Conservation (phyloP, 441 rosid species). For the Viola pubescens region DNA sequence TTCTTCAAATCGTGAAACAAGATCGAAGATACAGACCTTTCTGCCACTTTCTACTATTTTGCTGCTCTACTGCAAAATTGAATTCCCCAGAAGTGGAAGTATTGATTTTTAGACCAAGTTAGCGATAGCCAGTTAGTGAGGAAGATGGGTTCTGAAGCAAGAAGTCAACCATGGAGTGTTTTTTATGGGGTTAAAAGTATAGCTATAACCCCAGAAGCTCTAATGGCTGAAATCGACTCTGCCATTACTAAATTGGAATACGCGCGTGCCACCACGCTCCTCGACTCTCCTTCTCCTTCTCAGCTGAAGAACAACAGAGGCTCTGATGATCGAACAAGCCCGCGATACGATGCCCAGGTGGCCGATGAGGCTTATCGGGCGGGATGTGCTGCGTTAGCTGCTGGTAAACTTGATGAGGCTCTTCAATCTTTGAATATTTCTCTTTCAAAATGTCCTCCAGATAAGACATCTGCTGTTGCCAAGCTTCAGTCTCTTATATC, state of each 20-base stretch:
- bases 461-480: conserved; percentile 52
- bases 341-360: conserved; percentile 33
- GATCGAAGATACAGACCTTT: too few relatives aligned
- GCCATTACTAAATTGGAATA: conserved; percentile 49
- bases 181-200: conserved; percentile 38
- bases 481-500: conserved; percentile 64
- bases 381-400: conserved; percentile 62
- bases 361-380: conserved; percentile 58
- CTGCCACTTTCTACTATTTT: too few relatives aligned
- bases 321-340: conserved; percentile 11
- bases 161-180: conserved; percentile 34
- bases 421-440: conserved; percentile 43
- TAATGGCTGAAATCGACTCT: conserved; percentile 48
- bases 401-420: conserved; percentile 59
- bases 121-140: not conserved
- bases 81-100: too few relatives aligned
- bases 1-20: too few relatives aligned
- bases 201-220: conserved; percentile 40
- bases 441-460: conserved; percentile 66
- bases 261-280: conserved; percentile 32
- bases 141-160: conserved; percentile 35
- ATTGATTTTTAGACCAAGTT: too few relatives aligned
- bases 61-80: too few relatives aligned
- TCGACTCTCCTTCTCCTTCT: conserved; percentile 30
- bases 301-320: conserved; percentile 12